These are phyloP conservation scores for Paratinospora sagittata DNA, from an alignment of 164 flowering plant species.

Conservation along the genomic window DNA sequence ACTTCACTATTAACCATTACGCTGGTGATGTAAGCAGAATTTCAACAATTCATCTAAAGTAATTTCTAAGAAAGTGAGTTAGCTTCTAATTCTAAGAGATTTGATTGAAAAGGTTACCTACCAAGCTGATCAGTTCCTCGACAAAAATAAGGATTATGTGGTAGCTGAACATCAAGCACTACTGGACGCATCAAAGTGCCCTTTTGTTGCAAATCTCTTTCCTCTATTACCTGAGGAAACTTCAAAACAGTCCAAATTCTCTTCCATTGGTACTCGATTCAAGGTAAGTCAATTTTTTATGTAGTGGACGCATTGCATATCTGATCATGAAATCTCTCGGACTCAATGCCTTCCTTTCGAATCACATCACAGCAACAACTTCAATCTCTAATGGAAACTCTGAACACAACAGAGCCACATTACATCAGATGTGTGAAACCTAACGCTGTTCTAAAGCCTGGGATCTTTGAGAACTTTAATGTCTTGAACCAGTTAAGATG, in stretches of 20 bases:
- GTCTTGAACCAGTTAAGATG: conserved; percentile 73
- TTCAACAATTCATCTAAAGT: conserved; percentile 2
- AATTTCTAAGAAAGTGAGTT: not conserved
- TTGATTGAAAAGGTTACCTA: conserved; percentile 58
- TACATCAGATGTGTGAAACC: conserved; percentile 88
- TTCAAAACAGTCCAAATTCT: conserved; percentile 79
- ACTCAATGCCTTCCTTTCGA: conserved; percentile 1
- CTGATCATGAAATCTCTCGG: not conserved
- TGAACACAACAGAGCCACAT: conserved; percentile 78
- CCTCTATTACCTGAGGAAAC: conserved; percentile 71
- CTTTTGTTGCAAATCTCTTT: conserved; percentile 64
- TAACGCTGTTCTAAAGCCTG: conserved; percentile 65
- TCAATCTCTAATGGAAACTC: conserved; percentile 75
- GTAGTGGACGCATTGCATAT: not conserved
- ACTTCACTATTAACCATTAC: conserved; percentile 73
- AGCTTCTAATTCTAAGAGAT: conserved; percentile 4
- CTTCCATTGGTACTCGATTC: conserved; percentile 82
- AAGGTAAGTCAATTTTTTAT: conserved; percentile 39
- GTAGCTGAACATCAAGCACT: conserved; percentile 86
- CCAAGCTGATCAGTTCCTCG: conserved; percentile 83
- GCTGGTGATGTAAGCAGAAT: conserved; percentile 76
- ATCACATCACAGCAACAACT: conserved; percentile 63
- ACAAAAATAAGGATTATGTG: conserved; percentile 85
- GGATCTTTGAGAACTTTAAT: conserved; percentile 68
- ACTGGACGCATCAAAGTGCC: conserved; percentile 50